Evolutionary conservation across 2,329 filamentous ascomycete genomes (phyloP).

Genomic region (Fonsecaea monophora): DNA sequence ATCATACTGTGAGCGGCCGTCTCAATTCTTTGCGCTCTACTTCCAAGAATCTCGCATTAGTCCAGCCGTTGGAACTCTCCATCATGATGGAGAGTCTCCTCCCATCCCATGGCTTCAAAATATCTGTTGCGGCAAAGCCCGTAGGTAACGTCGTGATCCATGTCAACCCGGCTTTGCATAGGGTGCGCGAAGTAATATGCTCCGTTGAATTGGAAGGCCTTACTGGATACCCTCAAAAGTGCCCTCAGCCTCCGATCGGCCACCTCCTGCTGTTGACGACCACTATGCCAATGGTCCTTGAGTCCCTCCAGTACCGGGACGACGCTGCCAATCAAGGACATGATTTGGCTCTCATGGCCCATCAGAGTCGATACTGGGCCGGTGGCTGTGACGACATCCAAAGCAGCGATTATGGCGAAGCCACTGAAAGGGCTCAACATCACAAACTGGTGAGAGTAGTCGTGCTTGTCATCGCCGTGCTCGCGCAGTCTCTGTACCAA

Average conservation of each 20-base stretch:
- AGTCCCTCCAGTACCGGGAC: constrained; percentile 64
- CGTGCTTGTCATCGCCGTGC: constrained; percentile 19
- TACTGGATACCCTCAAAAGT: constrained; percentile 49
- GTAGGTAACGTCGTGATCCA: constrained; percentile 54
- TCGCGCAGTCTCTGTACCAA: constrained; percentile 33
- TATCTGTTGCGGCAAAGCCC: constrained; percentile 43
- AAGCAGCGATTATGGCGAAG: constrained; percentile 67
- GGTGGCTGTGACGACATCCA: constrained; percentile 70
- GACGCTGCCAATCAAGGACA: constrained; percentile 62
- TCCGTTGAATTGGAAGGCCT: constrained; percentile 47
- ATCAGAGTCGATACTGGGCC: constrained; percentile 61
- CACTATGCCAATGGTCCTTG: constrained; percentile 65
- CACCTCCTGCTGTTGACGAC: constrained; percentile 58
- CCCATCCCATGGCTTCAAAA: constrained; percentile 45
- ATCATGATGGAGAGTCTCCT: constrained; percentile 22
- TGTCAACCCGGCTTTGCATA: constrained; percentile 51
- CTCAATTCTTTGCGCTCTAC: constrained; percentile 3
- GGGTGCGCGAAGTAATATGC: constrained; percentile 47
- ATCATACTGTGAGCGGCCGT: constrained; percentile 6
- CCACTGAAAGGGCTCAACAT: constrained; percentile 68
- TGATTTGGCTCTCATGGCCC: constrained; percentile 46
- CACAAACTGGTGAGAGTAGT: constrained; percentile 33
- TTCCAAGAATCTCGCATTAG: constrained; percentile 1
- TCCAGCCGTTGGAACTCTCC: constrained; percentile 32
- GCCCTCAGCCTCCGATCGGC: constrained; percentile 57